Base-by-base conservation (phyloP, 1,284 basidiomycete genomes). In the Fistulina hepatica region DNA sequence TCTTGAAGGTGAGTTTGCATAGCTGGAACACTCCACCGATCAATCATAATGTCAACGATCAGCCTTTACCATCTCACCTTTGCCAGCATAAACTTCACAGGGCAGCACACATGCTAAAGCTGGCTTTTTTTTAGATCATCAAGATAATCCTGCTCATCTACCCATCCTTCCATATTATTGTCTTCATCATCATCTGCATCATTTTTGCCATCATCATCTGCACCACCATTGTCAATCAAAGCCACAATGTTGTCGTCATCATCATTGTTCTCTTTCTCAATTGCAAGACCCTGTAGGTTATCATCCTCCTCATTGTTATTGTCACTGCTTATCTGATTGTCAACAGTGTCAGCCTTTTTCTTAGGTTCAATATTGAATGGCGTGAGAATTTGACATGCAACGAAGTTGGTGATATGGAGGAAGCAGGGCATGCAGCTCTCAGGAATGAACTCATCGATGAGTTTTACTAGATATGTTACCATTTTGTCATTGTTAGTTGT, bases 321-420 rank as follows among this genome's bases (percentile, higher is more conserved):
- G 6, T 6, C n/a, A 12, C 17, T 16, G 6, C 17, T 16, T 16
- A 6, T 6, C 27, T n/a, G n/a, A 6, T n/a, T 16, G 7, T 6
- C 7, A 6, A 6, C 6, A 6, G 6, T 6, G n/a, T 6, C n/a
- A 7, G n/a, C 17, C 27, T 30, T 30, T n/a, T 30, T 30, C 27
- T 30, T 30, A 6, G 6, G n/a, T 16, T 6, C n/a, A 6, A 30
- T 5, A n/a, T 44, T 39, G 11, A 44, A 41, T 16, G 37, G 5
- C 4, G 10, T 21, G 3, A 41, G 17, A 7, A 44, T 13, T 10
- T 33, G 33, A 19, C 49, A 49, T 2, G 45, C 44, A 12, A 51
- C 44, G n/a, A 53, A 42, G 25, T 53, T 53, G 16, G 52, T 32
- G 20, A 50, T 39, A 34, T 51, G 50, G n/a, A 43, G 43, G 11